Evolutionary conservation across 2,329 filamentous ascomycete genomes (phyloP).

Genomic region (Penicillium sp.): DNA sequence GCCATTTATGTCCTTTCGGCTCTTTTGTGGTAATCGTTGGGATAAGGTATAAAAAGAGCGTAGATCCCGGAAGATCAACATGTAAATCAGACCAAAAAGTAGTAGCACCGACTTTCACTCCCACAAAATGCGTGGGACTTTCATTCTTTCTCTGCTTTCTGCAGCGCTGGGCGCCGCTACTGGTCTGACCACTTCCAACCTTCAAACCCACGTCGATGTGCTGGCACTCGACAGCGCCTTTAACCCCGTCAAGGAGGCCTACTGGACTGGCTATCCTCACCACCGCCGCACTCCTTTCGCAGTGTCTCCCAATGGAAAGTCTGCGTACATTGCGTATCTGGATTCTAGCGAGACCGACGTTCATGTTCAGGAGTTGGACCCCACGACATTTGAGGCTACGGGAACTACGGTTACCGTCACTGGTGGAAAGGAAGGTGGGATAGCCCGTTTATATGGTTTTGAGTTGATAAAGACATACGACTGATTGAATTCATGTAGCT

Average conservation of each 20-base stretch:
- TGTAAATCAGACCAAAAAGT: too few relatives aligned
- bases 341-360: slow-evolving; percentile 55
- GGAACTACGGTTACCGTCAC: slow-evolving; percentile 52
- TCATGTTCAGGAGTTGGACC: slow-evolving; percentile 57
- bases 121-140: slow-evolving; percentile 21
- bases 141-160: slow-evolving; percentile 23
- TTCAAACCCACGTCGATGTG: slow-evolving; percentile 42
- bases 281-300: slow-evolving; percentile 62
- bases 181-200: slow-evolving; percentile 20
- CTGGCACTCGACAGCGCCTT: slow-evolving; percentile 52
- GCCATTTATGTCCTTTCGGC: too few relatives aligned
- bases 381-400: slow-evolving; percentile 53
- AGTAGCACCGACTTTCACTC: slow-evolving; percentile 4
- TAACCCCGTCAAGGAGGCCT: slow-evolving; percentile 57
- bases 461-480: too few relatives aligned
- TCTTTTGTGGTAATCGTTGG: too few relatives aligned
- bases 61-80: too few relatives aligned
- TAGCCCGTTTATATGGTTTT: too few relatives aligned
- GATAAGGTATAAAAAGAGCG: too few relatives aligned
- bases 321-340: slow-evolving; percentile 60
- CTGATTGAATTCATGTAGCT: slow-evolving; percentile 25
- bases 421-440: slow-evolving; percentile 51
- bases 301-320: slow-evolving; percentile 59
- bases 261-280: slow-evolving; percentile 61
- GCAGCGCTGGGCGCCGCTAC: slow-evolving; percentile 22